Conservation (phyloP, 345 rosid genomes). For the Pistacia atlantica region DNA sequence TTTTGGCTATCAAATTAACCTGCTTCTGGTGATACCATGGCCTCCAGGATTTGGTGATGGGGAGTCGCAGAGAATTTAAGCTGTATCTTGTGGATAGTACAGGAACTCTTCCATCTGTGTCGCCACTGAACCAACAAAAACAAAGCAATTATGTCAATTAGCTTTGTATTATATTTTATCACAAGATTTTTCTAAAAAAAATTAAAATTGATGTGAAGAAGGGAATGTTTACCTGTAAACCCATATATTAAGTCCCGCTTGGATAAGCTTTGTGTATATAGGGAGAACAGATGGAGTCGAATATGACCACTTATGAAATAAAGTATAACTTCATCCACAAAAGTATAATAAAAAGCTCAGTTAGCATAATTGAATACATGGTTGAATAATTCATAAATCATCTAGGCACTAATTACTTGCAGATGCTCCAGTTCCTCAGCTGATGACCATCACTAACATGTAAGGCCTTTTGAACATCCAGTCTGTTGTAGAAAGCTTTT, state of each 20-base stretch:
- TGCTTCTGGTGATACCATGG: slow-evolving; percentile 89
- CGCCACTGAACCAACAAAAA: slow-evolving; percentile 63
- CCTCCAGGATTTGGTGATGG: slow-evolving; percentile 73
- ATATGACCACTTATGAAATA: slow-evolving; percentile 59
- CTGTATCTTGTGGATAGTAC: slow-evolving; percentile 86
- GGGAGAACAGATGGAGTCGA: slow-evolving; percentile 71
- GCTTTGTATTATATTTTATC: not conserved
- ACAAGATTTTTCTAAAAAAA: too few species aligned
- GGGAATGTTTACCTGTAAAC: slow-evolving; percentile 69
- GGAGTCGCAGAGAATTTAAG: slow-evolving; percentile 53
- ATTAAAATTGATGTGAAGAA: not conserved
- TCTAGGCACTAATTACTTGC: slow-evolving; percentile 59
- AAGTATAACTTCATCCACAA: slow-evolving; percentile 42
- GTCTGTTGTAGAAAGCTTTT: slow-evolving; percentile 67
- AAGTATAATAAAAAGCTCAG: not conserved
- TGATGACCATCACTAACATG: slow-evolving; percentile 70
- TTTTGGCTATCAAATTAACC: slow-evolving; percentile 32
- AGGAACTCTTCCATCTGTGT: slow-evolving; percentile 97
- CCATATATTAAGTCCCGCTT: slow-evolving; percentile 79
- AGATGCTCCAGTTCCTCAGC: slow-evolving; percentile 82
- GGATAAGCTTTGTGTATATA: slow-evolving; percentile 77
- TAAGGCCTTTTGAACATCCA: slow-evolving; percentile 82
- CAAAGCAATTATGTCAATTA: not conserved
- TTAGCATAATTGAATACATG: not conserved
- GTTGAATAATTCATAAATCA: not conserved